Conservation (phyloP, 495 filamentous ascomycete genomes). For the Penicillium robsamsonii region DNA sequence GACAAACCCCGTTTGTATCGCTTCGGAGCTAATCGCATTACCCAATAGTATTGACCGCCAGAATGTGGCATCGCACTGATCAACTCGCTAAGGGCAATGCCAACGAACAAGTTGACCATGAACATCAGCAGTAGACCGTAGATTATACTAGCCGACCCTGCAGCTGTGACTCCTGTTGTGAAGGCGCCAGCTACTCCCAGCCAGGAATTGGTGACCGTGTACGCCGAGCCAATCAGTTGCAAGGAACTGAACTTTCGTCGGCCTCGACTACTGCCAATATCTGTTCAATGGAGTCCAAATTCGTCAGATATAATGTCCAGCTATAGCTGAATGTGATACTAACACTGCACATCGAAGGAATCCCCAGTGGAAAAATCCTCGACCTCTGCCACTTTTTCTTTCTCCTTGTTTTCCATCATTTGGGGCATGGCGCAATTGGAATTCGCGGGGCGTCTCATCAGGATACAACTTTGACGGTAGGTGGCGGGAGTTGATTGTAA, state of each 20-base stretch:
- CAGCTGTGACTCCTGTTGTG: slow-evolving; percentile 58
- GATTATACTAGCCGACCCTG: slow-evolving; percentile 58
- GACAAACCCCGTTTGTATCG: slow-evolving; percentile 50
- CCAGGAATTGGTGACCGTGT: slow-evolving; percentile 65
- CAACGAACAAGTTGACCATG: slow-evolving; percentile 54
- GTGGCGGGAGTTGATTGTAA: too few relatives aligned
- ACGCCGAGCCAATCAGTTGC: slow-evolving; percentile 58
- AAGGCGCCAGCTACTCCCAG: slow-evolving; percentile 59
- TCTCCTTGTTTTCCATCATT: too few relatives aligned
- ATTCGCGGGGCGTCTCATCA: too few relatives aligned
- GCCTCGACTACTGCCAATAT: too few relatives aligned
- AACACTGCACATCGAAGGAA: too few relatives aligned
- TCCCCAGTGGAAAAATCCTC: too few relatives aligned
- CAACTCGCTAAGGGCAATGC: slow-evolving; percentile 54
- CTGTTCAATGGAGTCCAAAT: too few relatives aligned
- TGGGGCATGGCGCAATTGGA: too few relatives aligned
- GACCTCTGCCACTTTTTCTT: too few relatives aligned
- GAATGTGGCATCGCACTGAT: slow-evolving; percentile 59
- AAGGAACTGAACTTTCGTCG: slow-evolving; percentile 55
- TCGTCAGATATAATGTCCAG: too few relatives aligned
- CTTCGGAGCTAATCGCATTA: slow-evolving; percentile 55
- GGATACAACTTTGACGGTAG: too few relatives aligned
- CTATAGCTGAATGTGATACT: too few relatives aligned
- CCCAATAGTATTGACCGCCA: slow-evolving; percentile 66
- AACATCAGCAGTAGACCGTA: slow-evolving; percentile 60